Conservation (phyloP, 2,329 filamentous ascomycete genomes). For the Penicillium brasilianum region DNA sequence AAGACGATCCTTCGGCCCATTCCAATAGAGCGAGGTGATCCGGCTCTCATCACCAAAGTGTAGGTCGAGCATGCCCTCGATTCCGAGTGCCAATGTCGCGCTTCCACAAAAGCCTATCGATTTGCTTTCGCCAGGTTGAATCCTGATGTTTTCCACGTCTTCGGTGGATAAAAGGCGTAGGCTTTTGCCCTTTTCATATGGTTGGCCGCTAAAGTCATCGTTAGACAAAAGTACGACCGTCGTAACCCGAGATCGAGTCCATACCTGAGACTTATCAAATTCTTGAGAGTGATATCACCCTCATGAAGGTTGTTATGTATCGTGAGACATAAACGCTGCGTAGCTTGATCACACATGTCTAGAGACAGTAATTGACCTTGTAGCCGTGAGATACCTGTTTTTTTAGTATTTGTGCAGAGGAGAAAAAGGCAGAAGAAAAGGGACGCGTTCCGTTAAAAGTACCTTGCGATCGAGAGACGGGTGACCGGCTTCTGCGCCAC, state of each 20-base stretch:
- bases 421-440: background rate
- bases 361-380: background rate
- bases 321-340: background rate
- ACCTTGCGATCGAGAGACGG: background rate
- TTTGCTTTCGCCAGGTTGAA: slow-evolving; percentile 9
- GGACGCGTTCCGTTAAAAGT: background rate
- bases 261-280: slow-evolving; percentile 3
- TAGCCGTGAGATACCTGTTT: background rate
- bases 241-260: background rate
- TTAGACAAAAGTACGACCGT: background rate
- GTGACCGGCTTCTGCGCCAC: background rate
- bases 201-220: background rate
- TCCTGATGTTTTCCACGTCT: slow-evolving; percentile 8
- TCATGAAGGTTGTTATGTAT: background rate
- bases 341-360: background rate
- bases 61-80: slow-evolving; percentile 17
- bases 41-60: background rate
- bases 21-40: slow-evolving; percentile 18
- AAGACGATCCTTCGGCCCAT: slow-evolving; percentile 7
- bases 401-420: background rate
- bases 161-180: background rate
- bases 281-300: background rate
- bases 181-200: background rate
- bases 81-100: slow-evolving; percentile 6
- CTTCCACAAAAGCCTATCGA: slow-evolving; percentile 18